A percentile compares a stretch with the other conserved stretches of the same genome.
phyloP scores from a whole-genome alignment of 331 rosid species.

The Arachis monticola region DNA sequence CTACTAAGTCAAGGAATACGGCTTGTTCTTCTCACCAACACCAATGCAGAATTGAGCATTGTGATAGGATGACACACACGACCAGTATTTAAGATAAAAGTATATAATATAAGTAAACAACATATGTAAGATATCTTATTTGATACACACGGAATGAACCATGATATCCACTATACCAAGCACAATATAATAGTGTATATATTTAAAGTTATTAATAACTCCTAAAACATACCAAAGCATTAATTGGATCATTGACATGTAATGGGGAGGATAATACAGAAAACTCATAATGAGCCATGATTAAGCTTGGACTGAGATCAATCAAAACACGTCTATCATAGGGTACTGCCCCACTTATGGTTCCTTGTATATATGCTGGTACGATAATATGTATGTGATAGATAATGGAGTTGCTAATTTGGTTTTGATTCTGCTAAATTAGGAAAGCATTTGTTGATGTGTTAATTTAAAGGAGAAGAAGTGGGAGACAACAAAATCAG shows the following conservation, averaged over 20 bases:
- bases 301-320: conserved; percentile 18
- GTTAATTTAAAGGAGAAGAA: conserved; percentile 34
- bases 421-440: neutral
- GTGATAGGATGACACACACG: too few relatives aligned
- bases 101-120: too few relatives aligned
- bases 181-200: neutral
- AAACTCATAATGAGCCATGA: conserved; percentile 27
- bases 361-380: conserved; percentile 22
- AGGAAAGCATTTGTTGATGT: conserved; percentile 16
- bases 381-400: neutral
- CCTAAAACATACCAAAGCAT: neutral
- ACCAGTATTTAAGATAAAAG: too few relatives aligned
- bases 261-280: conserved; percentile 31
- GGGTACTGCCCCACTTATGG: conserved; percentile 36
- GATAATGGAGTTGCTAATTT: conserved; percentile 21
- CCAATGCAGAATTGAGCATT: too few relatives aligned
- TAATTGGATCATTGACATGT: conserved; percentile 27
- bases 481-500: conserved; percentile 52
- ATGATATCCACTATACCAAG: neutral
- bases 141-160: neutral
- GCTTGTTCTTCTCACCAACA: too few relatives aligned
- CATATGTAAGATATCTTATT: too few relatives aligned
- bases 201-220: neutral
- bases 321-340: neutral
- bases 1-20: neutral